Conservation (phyloP, 2,329 filamentous ascomycete species). For the Torrubiella hemipterigena region DNA sequence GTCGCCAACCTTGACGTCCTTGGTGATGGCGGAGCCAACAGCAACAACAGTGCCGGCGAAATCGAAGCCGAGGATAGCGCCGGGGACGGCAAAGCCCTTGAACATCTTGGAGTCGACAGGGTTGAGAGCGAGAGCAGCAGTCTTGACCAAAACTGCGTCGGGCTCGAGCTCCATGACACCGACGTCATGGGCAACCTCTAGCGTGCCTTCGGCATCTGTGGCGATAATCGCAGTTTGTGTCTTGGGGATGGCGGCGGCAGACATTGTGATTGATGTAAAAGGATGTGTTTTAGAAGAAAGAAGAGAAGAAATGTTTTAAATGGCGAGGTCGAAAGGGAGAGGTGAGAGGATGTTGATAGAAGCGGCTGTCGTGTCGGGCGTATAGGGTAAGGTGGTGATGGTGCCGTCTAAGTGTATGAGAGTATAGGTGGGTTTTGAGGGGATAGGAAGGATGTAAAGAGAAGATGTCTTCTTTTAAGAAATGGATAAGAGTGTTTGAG, state of each 20-base stretch:
- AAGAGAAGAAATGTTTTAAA: background rate
- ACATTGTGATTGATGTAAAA: constrained; percentile 2
- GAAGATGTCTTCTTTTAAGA: no score
- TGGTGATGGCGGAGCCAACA: constrained; percentile 9
- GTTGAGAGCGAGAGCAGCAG: constrained; percentile 2
- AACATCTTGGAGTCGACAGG: constrained; percentile 7
- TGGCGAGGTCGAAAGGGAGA: no score
- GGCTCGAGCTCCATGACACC: background rate
- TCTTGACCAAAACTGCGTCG: background rate
- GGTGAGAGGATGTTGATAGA: no score
- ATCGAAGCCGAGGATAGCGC: constrained; percentile 19
- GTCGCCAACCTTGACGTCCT: constrained; percentile 12
- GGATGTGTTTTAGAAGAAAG: background rate
- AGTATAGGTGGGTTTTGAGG: no score
- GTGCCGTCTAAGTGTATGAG: no score
- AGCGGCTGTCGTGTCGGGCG: no score
- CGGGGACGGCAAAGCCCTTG: constrained; percentile 12
- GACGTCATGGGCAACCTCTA: background rate
- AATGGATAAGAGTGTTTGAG: no score
- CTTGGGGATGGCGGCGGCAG: constrained; percentile 2
- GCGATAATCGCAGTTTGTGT: constrained; percentile 5
- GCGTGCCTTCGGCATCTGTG: constrained; percentile 2
- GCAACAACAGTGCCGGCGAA: constrained; percentile 20
- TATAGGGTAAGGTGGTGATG: no score
- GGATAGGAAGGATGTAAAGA: no score